Evolutionary conservation across 2,329 filamentous ascomycete genomes (phyloP), one percentile per base, ranked within the genome.

Genomic region (Colletotrichum lentis): DNA sequence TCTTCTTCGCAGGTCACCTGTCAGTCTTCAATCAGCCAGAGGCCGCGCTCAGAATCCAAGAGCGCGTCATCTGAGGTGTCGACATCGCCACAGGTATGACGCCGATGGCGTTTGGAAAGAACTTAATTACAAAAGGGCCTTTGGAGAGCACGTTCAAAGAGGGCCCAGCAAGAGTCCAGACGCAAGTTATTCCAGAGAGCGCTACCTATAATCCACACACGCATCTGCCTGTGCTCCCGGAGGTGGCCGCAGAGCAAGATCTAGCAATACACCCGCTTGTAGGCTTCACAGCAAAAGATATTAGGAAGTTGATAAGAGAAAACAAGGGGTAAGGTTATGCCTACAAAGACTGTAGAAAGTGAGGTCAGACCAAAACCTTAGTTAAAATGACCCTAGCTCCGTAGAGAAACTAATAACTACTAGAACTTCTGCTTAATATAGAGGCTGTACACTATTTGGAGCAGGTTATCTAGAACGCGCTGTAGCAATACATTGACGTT

Each of bases 11-110:
- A 8, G 64, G 64, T 5, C 64, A 67, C 53, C 27, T 31, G 3
- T 58, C 64, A 4, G 64, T 44, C 0, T 67, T 64, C 5, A 63
- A 57, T n/a, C 59, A 62, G 44, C 64, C 64, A 2, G 64, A 67
- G 44, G 64, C 64, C 0, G 44, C 64, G 1, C 60, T 63, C 3
- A n/a, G 64, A 5, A 64, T 67, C 4, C 60, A 63, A 16, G 46
- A 64, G 27, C 52, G 53, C 18, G 53, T 57, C 5, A 58, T 67
- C 31, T 57, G 39, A 10, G 64, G 64, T 0, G 60, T 67, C 5
- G 64, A 67, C 20, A 64, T 67, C n/a, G 64, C 64, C 4, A 64
- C 59, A 1, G 66, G 55, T 1, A 53, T 37, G 59, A 67, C 1
- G 11, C 24, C 52, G 1, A 67, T 64, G 64, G 31, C 27, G 11